Evolutionary conservation across 1,284 basidiomycete genomes (phyloP).

Genomic region (Sutorius eximius): DNA sequence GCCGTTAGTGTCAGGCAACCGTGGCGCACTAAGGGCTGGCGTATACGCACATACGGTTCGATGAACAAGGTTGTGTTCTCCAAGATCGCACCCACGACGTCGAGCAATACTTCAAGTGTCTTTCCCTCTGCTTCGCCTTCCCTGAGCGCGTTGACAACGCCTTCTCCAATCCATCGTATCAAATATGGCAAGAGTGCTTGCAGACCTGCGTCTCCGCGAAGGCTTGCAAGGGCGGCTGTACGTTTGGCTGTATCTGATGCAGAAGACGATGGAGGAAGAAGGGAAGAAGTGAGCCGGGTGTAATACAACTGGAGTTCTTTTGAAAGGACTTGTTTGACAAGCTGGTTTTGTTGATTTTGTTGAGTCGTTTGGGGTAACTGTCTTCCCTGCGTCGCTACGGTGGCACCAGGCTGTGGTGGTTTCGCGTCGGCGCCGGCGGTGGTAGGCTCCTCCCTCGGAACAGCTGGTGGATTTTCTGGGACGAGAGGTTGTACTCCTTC

Average conservation of each 20-base stretch:
- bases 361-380: slow-evolving; percentile 44
- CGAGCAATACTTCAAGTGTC: slow-evolving; percentile 75
- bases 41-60: slow-evolving; percentile 85
- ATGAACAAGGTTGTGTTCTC: slow-evolving; percentile 90
- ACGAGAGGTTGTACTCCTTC: slow-evolving; percentile 97
- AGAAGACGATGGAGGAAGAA: slow-evolving; percentile 52
- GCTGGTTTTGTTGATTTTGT: slow-evolving; percentile 56
- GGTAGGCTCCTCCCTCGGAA: slow-evolving; percentile 54
- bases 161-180: slow-evolving; percentile 92
- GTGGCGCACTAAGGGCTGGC: not conserved
- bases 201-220: slow-evolving; percentile 88
- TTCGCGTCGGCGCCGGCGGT: slow-evolving; percentile 38
- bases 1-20: not conserved
- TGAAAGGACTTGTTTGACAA: slow-evolving; percentile 92
- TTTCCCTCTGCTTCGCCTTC: slow-evolving; percentile 64
- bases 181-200: slow-evolving; percentile 95
- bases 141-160: slow-evolving; percentile 68
- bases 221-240: slow-evolving; percentile 85
- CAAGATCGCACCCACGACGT: slow-evolving; percentile 79
- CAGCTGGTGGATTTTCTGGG: slow-evolving; percentile 91
- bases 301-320: slow-evolving; percentile 96
- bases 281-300: slow-evolving; percentile 83
- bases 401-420: slow-evolving; percentile 24
- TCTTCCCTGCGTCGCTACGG: slow-evolving; percentile 34
- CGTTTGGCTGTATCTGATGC: slow-evolving; percentile 60